Percentiles rank a stretch among this genome's conserved stretches.
These are phyloP conservation scores for Macaranga tanarius DNA, from an alignment of 441 rosid genomes.

Conservation along the genomic window DNA sequence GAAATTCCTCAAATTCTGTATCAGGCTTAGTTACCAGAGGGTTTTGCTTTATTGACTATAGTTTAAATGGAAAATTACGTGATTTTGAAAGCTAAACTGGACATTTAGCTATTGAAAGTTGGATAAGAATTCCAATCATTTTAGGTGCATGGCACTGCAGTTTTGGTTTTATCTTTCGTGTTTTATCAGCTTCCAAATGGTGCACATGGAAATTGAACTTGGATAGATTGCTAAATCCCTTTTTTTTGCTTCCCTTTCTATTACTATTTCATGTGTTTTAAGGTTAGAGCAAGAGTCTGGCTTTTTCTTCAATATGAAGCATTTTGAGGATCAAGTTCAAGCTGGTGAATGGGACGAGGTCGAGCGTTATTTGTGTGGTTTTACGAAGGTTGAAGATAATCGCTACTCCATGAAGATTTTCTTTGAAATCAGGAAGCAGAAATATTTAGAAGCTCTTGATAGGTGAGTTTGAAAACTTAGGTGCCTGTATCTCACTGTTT, in stretches of 20 bases:
- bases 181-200: conserved; percentile 14
- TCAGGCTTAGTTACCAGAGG: neutral
- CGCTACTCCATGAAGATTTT: conserved; percentile 85
- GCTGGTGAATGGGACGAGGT: conserved; percentile 90
- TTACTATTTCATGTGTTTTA: neutral
- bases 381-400: conserved; percentile 85
- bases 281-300: conserved; percentile 74
- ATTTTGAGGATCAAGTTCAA: conserved; percentile 67
- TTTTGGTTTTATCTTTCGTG: conserved; percentile 4
- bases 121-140: neutral
- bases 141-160: neutral
- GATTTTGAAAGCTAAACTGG: neutral
- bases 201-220: conserved; percentile 7
- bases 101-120: neutral
- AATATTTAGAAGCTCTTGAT: conserved; percentile 84
- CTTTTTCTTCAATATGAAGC: conserved; percentile 83
- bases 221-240: neutral
- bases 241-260: neutral
- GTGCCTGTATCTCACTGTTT: no score
- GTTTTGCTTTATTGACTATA: neutral
- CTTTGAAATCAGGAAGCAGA: conserved; percentile 88
- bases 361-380: conserved; percentile 81
- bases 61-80: neutral
- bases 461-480: conserved; percentile 40
- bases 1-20: neutral